Percentiles rank a stretch among this genome's conserved stretches.
Conservation (phyloP, 129 eudicot genomes). For the Solidago caesia region DNA sequence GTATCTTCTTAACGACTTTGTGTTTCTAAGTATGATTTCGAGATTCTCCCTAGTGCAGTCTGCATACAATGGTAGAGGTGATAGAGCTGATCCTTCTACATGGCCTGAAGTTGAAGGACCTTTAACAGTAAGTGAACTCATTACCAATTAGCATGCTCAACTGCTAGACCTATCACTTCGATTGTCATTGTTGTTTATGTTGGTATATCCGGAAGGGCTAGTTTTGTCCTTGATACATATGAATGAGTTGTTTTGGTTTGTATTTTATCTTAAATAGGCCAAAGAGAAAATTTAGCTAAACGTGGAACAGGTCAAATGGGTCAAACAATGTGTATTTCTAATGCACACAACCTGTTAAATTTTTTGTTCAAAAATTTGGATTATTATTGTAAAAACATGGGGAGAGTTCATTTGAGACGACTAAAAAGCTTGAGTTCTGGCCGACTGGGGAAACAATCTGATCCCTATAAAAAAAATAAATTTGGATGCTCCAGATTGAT, state of each 20-base stretch:
- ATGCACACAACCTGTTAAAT: not conserved
- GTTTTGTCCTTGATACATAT: not conserved
- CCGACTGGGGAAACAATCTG: no score
- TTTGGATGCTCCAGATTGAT: no score
- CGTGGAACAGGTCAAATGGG: not conserved
- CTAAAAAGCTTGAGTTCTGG: no score
- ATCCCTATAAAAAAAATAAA: not conserved
- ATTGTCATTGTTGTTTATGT: not conserved
- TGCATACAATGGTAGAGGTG: constrained; percentile 23
- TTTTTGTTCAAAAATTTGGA: not conserved
- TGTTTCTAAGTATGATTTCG: constrained; percentile 7
- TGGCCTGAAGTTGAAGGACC: constrained; percentile 99
- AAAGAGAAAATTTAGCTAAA: not conserved
- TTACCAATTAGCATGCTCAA: not conserved
- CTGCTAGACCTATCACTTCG: not conserved
- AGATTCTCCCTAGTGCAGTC: constrained; percentile 5
- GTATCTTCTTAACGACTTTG: constrained; percentile 2
- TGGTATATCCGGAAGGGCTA: not conserved
- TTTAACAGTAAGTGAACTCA: constrained; percentile 52
- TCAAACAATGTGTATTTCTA: not conserved
- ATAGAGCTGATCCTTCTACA: constrained; percentile 79
- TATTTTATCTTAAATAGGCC: not conserved
- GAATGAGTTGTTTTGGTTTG: not conserved
- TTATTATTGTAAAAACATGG: not conserved
- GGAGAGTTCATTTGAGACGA: no score